A percentile compares a stretch with the other conserved stretches of the same genome.
These are phyloP conservation scores for Yamadazyma philogaea DNA, from an alignment of 805 yeast genomes.

Conservation along the genomic window DNA sequence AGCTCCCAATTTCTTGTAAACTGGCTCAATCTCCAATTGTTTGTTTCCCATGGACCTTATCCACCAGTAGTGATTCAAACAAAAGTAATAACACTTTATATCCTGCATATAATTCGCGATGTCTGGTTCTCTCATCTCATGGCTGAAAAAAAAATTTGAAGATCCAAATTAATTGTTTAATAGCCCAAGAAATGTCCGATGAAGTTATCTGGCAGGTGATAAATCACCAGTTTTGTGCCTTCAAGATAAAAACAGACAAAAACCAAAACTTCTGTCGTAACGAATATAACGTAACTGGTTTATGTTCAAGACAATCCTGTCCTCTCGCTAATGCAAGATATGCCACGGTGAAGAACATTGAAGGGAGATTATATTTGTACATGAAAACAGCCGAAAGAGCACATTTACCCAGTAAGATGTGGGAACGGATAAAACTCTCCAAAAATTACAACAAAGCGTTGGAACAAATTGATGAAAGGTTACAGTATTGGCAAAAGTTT, in stretches of 20 bases:
- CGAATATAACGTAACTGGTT: constrained; percentile 93
- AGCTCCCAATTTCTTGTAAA: neutral
- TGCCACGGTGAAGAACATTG: constrained; percentile 80
- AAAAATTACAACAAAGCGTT: constrained; percentile 87
- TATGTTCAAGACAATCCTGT: constrained; percentile 90
- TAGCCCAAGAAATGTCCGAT: constrained; percentile 46
- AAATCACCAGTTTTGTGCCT: constrained; percentile 93
- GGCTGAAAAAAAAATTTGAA: constrained; percentile 5
- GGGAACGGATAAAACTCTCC: constrained; percentile 92
- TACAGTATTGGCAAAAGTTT: constrained; percentile 91
- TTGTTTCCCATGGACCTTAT: neutral
- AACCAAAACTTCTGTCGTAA: constrained; percentile 92
- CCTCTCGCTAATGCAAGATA: constrained; percentile 93
- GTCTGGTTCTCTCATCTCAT: constrained; percentile 9
- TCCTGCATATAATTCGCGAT: constrained; percentile 5
- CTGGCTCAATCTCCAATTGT: no score
- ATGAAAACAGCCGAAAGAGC: constrained; percentile 98
- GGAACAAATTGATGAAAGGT: constrained; percentile 80
- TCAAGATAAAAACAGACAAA: constrained; percentile 83
- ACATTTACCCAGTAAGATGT: constrained; percentile 86
- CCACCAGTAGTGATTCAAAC: neutral
- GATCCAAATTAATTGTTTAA: neutral
- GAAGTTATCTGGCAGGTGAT: constrained; percentile 97
- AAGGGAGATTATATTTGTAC: constrained; percentile 77
- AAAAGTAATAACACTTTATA: constrained; percentile 1